Evolutionary conservation across 257 asterid genomes (phyloP).

Genomic region (Leonotis leonurus): DNA sequence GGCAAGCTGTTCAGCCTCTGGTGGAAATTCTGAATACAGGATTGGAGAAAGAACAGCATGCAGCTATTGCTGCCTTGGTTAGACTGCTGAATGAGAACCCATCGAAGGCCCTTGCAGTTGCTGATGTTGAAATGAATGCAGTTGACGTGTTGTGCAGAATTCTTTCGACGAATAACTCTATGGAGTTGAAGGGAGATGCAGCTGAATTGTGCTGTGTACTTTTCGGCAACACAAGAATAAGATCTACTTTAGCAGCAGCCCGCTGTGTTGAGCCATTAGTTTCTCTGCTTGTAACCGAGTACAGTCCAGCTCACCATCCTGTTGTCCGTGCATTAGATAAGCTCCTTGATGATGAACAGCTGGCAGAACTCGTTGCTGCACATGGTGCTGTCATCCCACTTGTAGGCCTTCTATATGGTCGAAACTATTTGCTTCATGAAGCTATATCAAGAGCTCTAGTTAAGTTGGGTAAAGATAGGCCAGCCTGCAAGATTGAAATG

Average conservation of each 20-base stretch:
- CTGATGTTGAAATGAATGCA: slow-evolving; percentile 95
- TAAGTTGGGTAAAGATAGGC: slow-evolving; percentile 93
- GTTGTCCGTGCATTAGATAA: slow-evolving; percentile 87
- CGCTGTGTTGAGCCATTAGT: slow-evolving; percentile 95
- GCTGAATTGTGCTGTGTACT: slow-evolving; percentile 87
- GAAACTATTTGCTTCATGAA: slow-evolving; percentile 75
- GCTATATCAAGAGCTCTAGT: slow-evolving; percentile 90
- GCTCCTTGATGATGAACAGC: slow-evolving; percentile 85
- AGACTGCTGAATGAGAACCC: slow-evolving; percentile 84
- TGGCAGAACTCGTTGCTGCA: slow-evolving; percentile 95
- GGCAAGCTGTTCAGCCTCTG: slow-evolving; percentile 96
- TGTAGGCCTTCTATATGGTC: slow-evolving; percentile 83
- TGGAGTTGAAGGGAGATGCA: slow-evolving; percentile 96
- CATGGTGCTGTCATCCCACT: slow-evolving; percentile 97
- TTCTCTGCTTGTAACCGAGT: slow-evolving; percentile 75
- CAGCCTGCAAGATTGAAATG: slow-evolving; percentile 95
- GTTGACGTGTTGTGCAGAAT: slow-evolving; percentile 85
- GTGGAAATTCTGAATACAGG: slow-evolving; percentile 91
- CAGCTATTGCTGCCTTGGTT: slow-evolving; percentile 93
- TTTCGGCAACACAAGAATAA: slow-evolving; percentile 78
- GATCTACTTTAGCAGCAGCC: slow-evolving; percentile 93
- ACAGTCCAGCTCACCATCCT: slow-evolving; percentile 76
- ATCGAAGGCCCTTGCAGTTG: slow-evolving; percentile 88
- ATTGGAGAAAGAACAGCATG: slow-evolving; percentile 97
- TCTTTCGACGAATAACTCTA: slow-evolving; percentile 72